Evolutionary conservation across 371 early-diverging fungal species (phyloP).

Genomic region (Mortierella sp.): DNA sequence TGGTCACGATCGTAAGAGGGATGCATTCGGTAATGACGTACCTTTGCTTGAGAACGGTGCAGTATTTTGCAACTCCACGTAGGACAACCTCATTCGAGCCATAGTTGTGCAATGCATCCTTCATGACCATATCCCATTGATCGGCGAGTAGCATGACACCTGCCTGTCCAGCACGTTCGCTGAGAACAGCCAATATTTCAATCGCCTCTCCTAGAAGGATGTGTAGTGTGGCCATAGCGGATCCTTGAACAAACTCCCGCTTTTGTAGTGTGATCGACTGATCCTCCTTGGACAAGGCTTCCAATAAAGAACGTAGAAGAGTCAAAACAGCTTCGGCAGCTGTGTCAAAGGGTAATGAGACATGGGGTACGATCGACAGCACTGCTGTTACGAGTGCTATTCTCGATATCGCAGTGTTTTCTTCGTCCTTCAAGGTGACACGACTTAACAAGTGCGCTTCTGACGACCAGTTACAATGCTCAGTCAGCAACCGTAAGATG

Average conservation of each 20-base stretch:
- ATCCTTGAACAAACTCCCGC: constrained; percentile 62
- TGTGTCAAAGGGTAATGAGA: constrained; percentile 58
- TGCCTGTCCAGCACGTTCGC: constrained; percentile 34
- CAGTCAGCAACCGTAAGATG: constrained; percentile 54
- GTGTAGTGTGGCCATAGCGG: constrained; percentile 64
- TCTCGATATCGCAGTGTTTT: constrained; percentile 11
- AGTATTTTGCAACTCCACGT: constrained; percentile 62
- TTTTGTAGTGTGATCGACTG: constrained; percentile 47
- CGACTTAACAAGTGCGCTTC: constrained; percentile 61
- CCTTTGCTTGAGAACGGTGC: constrained; percentile 64
- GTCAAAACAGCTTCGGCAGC: constrained; percentile 53
- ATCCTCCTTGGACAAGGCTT: constrained; percentile 52
- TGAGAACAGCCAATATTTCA: constrained; percentile 61
- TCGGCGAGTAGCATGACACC: constrained; percentile 30
- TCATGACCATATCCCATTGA: constrained; percentile 56
- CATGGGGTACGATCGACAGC: constrained; percentile 62
- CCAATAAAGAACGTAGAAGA: constrained; percentile 56
- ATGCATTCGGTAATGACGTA: constrained; percentile 21
- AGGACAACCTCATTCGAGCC: constrained; percentile 68
- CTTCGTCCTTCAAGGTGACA: constrained; percentile 54
- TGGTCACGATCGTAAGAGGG: too few relatives aligned
- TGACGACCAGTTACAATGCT: constrained; percentile 62
- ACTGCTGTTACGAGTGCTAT: constrained; percentile 61
- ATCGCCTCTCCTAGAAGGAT: constrained; percentile 64
- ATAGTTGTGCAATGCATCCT: constrained; percentile 58